phyloP scores from a whole-genome alignment of 78 protist genomes.

The Monocercomonoides exilis region DNA sequence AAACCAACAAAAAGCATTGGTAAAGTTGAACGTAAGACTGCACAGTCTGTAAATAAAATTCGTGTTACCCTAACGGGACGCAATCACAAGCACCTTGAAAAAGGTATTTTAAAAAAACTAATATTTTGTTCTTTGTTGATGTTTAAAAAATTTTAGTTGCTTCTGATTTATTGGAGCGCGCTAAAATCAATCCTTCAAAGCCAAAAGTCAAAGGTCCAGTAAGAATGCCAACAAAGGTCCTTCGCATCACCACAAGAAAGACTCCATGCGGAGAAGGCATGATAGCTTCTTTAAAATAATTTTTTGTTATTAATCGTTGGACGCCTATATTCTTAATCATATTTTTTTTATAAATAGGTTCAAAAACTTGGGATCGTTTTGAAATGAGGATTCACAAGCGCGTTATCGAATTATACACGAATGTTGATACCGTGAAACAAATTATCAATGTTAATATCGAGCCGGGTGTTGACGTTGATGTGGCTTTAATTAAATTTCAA shows the following conservation, averaged over 20 bases:
- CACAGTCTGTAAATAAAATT: slow-evolving; percentile 38
- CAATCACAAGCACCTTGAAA: slow-evolving; percentile 87
- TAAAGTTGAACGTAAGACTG: neutral
- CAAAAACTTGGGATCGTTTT: slow-evolving; percentile 98
- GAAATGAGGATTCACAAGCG: slow-evolving; percentile 99
- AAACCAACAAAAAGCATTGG: neutral
- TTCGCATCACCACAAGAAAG: slow-evolving; percentile 92
- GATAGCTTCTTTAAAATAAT: neutral
- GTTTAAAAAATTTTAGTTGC: slow-evolving; percentile 46
- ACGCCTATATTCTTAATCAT: too few relatives aligned
- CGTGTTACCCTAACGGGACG: slow-evolving; percentile 88
- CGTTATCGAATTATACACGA: slow-evolving; percentile 84
- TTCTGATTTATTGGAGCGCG: slow-evolving; percentile 74
- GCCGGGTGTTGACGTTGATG: slow-evolving; percentile 89
- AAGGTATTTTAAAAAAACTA: slow-evolving; percentile 41
- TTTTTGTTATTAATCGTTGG: neutral
- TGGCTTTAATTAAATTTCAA: slow-evolving; percentile 40
- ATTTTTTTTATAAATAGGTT: slow-evolving; percentile 30
- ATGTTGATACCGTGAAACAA: slow-evolving; percentile 79
- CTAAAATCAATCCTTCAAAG: slow-evolving; percentile 68
- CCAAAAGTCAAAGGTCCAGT: slow-evolving; percentile 89
- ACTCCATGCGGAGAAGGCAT: slow-evolving; percentile 99
- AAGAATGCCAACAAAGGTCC: slow-evolving; percentile 93
- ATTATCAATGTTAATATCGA: slow-evolving; percentile 81
- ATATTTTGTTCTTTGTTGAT: neutral